These are phyloP conservation scores for Lactarius trivialis DNA, from an alignment of 768 basidiomycete species.

Conservation along the genomic window DNA sequence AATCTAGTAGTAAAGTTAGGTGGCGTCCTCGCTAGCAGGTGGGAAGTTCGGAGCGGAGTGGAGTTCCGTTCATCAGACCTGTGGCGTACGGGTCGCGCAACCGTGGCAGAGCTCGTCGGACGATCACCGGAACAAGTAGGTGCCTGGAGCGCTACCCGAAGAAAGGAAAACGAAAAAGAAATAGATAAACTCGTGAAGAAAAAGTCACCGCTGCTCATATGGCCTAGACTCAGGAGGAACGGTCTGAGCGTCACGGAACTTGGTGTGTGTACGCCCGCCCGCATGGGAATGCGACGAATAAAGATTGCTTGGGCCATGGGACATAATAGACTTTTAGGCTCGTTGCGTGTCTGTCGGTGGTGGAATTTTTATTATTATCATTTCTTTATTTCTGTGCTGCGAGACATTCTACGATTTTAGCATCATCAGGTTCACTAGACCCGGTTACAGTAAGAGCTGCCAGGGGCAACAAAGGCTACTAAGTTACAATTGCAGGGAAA, in stretches of 20 bases:
- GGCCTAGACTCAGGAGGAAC: not conserved
- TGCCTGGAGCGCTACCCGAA: not conserved
- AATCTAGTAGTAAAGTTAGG: not conserved
- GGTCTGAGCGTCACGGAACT: not conserved
- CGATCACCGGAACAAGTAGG: not conserved
- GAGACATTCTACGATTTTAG: not conserved
- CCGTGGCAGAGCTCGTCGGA: not conserved
- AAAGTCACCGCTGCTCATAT: not conserved
- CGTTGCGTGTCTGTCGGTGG: constrained; percentile 2
- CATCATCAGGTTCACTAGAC: not conserved
- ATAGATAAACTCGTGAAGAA: not conserved
- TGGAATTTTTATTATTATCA: too few species aligned
- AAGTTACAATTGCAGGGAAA: not conserved
- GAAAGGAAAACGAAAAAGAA: not conserved
- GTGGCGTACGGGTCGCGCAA: not conserved
- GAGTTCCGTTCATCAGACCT: not conserved
- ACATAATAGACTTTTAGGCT: constrained; percentile 9
- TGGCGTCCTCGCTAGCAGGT: not conserved
- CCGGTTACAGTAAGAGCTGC: not conserved
- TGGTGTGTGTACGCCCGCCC: not conserved
- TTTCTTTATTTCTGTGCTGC: not conserved
- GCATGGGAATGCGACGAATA: not conserved
- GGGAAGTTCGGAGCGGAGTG: not conserved
- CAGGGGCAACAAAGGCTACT: not conserved
- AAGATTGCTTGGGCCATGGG: not conserved